A percentile compares a stretch with the other conserved stretches of the same genome.
These are phyloP conservation scores for Botrytis porri DNA, from an alignment of 2,329 filamentous ascomycete species.

Conservation along the genomic window DNA sequence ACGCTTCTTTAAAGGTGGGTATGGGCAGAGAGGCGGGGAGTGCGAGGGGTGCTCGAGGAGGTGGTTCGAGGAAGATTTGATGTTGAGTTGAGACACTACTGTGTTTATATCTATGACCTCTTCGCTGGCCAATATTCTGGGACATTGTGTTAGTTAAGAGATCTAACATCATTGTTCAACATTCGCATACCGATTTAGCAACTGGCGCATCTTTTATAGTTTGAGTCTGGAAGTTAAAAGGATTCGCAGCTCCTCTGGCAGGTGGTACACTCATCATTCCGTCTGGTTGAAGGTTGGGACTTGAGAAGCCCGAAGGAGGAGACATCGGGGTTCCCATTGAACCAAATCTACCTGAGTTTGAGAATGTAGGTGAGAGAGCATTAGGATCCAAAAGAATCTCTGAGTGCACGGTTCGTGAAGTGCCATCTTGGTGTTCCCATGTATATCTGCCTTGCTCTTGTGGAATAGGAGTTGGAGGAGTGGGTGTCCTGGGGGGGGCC, in stretches of 20 bases:
- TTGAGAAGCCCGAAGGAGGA: conserved; percentile 29
- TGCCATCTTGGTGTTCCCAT: conserved; percentile 20
- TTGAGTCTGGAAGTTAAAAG: conserved; percentile 94
- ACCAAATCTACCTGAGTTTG: conserved; percentile 33
- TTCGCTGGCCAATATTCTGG: conserved; percentile 83
- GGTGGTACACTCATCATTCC: conserved; percentile 36
- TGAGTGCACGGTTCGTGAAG: conserved; percentile 31
- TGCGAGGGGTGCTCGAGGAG: conserved; percentile 78
- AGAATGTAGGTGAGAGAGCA: conserved; percentile 45
- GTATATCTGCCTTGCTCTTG: conserved; percentile 37
- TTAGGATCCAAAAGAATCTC: conserved; percentile 43
- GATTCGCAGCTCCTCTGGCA: conserved; percentile 49
- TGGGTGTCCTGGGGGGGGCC: conserved; percentile 60
- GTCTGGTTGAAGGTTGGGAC: conserved; percentile 28
- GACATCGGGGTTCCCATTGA: conserved; percentile 38
- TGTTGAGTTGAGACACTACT: conserved; percentile 84
- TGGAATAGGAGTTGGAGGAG: conserved; percentile 53
- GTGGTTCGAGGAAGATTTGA: conserved; percentile 93
- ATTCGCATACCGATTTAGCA: conserved; percentile 62
- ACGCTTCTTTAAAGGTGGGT: conserved; percentile 83
- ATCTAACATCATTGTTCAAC: neutral
- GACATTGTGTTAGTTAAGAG: conserved; percentile 15
- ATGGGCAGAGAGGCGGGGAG: conserved; percentile 90
- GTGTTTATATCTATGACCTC: conserved; percentile 97
- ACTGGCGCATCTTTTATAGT: conserved; percentile 71